A percentile compares a stretch with the other conserved stretches of the same genome.
Evolutionary conservation across 768 basidiomycete species (phyloP).

Genomic region (Mycena leptocephala): DNA sequence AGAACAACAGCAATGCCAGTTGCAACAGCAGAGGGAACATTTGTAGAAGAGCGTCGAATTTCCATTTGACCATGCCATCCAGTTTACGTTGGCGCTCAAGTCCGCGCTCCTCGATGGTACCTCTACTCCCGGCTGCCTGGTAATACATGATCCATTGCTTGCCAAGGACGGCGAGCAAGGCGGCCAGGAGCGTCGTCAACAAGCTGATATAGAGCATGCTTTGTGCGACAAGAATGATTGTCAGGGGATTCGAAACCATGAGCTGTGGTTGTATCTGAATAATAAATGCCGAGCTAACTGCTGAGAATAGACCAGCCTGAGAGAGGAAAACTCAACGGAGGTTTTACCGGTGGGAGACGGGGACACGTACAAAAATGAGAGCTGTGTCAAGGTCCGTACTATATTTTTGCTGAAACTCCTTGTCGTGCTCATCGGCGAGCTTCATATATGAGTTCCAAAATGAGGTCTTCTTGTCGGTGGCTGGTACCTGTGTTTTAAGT

Average conservation of each 20-base stretch:
- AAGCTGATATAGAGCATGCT: not conserved
- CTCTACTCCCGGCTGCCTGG: not conserved
- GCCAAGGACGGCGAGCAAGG: not conserved
- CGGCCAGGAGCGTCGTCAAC: not conserved
- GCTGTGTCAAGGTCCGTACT: not conserved
- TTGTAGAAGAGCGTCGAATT: not conserved
- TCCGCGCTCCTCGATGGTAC: not conserved
- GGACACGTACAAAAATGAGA: not conserved
- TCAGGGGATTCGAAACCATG: not conserved
- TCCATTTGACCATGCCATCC: not conserved
- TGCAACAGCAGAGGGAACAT: not conserved
- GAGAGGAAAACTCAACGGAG: not conserved
- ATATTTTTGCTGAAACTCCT: not conserved
- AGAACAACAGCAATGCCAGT: not conserved
- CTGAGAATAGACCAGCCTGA: not conserved
- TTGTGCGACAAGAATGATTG: not conserved
- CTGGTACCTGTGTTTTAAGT: no score
- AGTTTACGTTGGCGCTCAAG: not conserved
- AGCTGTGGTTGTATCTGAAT: not conserved
- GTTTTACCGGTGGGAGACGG: not conserved
- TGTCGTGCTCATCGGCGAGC: conserved; percentile 1
- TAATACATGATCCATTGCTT: not conserved
- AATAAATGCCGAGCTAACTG: not conserved
- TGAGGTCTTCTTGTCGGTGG: not conserved
- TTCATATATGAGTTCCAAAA: not conserved